Percentiles rank a stretch among this genome's conserved stretches.
Conservation (phyloP, 1,139 yeast species). For the Blastobotrys arbuscula region DNA sequence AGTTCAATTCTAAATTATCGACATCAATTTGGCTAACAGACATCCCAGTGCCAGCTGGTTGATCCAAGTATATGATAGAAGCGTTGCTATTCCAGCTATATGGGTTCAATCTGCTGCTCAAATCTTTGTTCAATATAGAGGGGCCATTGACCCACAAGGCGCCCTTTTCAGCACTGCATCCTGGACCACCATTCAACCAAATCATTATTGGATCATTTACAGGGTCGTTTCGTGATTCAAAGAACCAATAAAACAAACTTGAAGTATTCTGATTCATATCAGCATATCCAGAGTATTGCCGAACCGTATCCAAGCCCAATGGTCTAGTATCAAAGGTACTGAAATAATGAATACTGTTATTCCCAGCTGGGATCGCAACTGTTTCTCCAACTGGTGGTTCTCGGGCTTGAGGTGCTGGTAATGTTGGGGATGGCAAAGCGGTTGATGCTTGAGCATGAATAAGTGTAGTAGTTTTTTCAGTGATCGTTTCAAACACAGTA, state of each 20-base stretch:
- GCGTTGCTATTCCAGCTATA: constrained; percentile 68
- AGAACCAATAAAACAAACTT: constrained; percentile 75
- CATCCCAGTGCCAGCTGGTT: constrained; percentile 66
- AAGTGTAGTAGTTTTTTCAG: not conserved
- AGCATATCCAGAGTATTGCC: constrained; percentile 61
- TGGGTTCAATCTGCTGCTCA: constrained; percentile 46
- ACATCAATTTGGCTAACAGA: constrained; percentile 9
- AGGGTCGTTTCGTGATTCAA: constrained; percentile 64
- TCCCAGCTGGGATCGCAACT: not conserved
- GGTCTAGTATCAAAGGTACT: not conserved
- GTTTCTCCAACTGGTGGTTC: not conserved
- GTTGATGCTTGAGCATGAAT: not conserved
- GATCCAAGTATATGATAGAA: constrained; percentile 62
- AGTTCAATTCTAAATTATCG: constrained; percentile 58
- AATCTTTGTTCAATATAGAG: constrained; percentile 43
- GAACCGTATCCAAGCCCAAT: constrained; percentile 24
- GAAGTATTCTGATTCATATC: constrained; percentile 67
- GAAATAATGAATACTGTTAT: not conserved
- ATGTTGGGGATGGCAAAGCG: not conserved
- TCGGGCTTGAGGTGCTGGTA: not conserved
- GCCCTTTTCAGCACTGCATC: constrained; percentile 65
- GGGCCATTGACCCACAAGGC: constrained; percentile 65
- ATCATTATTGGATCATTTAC: constrained; percentile 53
- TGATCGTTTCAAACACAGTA: not conserved
- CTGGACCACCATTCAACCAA: constrained; percentile 74